Conservation (phyloP, 805 yeast genomes). For the Myxozyma neotropica region DNA sequence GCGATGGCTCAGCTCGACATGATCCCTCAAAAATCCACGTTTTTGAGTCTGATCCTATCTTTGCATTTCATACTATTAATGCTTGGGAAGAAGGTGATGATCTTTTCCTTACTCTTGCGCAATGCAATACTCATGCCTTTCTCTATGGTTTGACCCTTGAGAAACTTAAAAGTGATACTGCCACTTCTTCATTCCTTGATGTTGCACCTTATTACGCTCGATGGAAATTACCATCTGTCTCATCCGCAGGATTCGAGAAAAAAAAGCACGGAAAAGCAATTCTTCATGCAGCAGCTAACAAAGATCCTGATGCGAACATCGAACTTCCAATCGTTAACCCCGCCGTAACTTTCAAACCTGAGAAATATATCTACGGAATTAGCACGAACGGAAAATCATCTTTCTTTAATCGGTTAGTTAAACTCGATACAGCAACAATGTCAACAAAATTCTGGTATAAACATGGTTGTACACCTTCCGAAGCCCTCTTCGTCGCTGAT, state of each 20-base stretch:
- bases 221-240: slow-evolving; percentile 14
- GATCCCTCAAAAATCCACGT: slow-evolving; percentile 13
- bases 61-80: slow-evolving; percentile 11
- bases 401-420: slow-evolving; percentile 8
- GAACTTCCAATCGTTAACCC: slow-evolving; percentile 13
- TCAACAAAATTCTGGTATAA: slow-evolving; percentile 6
- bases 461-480: slow-evolving; percentile 16
- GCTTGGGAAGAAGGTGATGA: slow-evolving; percentile 20
- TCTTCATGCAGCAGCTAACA: neutral
- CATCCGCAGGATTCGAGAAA: neutral
- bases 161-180: slow-evolving; percentile 13
- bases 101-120: slow-evolving; percentile 4
- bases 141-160: slow-evolving; percentile 10
- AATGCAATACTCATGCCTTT: neutral
- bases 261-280: slow-evolving; percentile 3
- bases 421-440: slow-evolving; percentile 2
- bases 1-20: slow-evolving; percentile 13
- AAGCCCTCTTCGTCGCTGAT: slow-evolving; percentile 8
- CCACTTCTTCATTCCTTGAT: neutral
- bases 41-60: slow-evolving; percentile 10
- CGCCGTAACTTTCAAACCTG: neutral
- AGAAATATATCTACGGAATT: slow-evolving; percentile 9
- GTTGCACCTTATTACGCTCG: slow-evolving; percentile 1
- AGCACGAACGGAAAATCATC: slow-evolving; percentile 4
- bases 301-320: neutral